phyloP scores from a whole-genome alignment of 2,329 filamentous ascomycete genomes.

The Mycosphaerelloides madeirae region DNA sequence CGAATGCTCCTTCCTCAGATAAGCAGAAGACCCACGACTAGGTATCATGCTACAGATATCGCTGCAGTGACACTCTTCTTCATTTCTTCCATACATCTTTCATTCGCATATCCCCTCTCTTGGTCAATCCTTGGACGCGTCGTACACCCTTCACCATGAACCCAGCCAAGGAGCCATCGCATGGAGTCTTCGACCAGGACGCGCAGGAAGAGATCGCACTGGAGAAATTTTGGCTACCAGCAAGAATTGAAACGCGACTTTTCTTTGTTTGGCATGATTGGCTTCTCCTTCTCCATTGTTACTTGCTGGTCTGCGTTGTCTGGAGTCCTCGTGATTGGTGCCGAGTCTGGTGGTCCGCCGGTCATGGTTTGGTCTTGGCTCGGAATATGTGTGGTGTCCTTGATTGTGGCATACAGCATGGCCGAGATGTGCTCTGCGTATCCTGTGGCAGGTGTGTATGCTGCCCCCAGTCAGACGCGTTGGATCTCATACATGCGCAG shows the following conservation, averaged over 20 bases:
- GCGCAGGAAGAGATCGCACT: conserved; percentile 37
- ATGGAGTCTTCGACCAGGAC: conserved; percentile 3
- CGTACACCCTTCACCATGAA: conserved; percentile 1
- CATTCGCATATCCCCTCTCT: background rate
- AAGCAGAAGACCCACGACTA: too few species aligned
- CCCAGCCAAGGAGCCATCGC: background rate
- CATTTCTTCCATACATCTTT: too few species aligned
- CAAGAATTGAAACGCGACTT: conserved; percentile 56
- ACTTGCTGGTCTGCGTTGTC: conserved; percentile 56
- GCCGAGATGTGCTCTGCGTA: conserved; percentile 56
- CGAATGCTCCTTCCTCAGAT: too few species aligned
- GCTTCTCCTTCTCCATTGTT: conserved; percentile 56
- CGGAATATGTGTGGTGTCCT: conserved; percentile 47
- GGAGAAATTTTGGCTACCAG: conserved; percentile 38
- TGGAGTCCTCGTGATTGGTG: conserved; percentile 53
- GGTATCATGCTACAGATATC: too few species aligned
- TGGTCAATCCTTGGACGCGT: background rate
- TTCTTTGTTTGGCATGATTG: conserved; percentile 53
- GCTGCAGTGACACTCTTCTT: too few species aligned
- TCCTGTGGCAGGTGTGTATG: conserved; percentile 40
- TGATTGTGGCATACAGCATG: conserved; percentile 55
- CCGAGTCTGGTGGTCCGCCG: conserved; percentile 52
- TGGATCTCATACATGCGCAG: conserved; percentile 14
- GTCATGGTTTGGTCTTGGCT: conserved; percentile 58
- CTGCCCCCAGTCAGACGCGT: too few species aligned